Evolutionary conservation across 306 rosid species (phyloP).

Genomic region (Malus asiatica): DNA sequence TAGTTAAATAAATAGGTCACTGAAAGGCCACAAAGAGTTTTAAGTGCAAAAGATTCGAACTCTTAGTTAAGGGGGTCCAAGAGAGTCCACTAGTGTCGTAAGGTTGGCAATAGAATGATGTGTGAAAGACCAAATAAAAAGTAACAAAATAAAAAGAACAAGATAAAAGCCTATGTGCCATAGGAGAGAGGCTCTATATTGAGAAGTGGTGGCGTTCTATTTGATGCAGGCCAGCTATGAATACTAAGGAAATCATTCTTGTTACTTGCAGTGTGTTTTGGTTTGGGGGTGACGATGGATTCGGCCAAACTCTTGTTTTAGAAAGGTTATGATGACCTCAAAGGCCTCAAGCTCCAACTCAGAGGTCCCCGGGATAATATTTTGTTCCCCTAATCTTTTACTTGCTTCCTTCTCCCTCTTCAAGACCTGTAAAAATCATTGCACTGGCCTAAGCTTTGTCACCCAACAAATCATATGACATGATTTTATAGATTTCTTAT

Average conservation of each 20-base stretch:
- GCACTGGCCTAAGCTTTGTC: constrained; percentile 11
- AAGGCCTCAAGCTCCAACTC: constrained; percentile 6
- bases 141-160: background rate
- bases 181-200: background rate
- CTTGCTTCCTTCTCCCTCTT: background rate
- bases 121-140: background rate
- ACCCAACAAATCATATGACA: constrained; percentile 4
- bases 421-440: constrained; percentile 19
- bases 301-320: constrained; percentile 25
- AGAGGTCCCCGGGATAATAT: constrained; percentile 1
- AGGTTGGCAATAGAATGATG: constrained; percentile 51
- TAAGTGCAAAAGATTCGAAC: too few relatives aligned
- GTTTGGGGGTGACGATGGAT: constrained; percentile 34
- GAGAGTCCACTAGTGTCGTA: constrained; percentile 22
- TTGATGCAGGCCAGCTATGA: constrained; percentile 43
- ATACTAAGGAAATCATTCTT: constrained; percentile 26
- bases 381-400: background rate
- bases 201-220: background rate
- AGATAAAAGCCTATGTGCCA: background rate
- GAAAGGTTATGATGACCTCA: constrained; percentile 25
- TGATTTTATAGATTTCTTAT: background rate
- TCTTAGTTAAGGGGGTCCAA: background rate
- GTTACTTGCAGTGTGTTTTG: constrained; percentile 40
- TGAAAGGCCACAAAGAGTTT: too few relatives aligned
- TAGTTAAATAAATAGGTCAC: too few relatives aligned